Percentiles rank a stretch among this genome's conserved stretches.
Conservation (phyloP, 164 flowering plant species). For the Piper betle region DNA sequence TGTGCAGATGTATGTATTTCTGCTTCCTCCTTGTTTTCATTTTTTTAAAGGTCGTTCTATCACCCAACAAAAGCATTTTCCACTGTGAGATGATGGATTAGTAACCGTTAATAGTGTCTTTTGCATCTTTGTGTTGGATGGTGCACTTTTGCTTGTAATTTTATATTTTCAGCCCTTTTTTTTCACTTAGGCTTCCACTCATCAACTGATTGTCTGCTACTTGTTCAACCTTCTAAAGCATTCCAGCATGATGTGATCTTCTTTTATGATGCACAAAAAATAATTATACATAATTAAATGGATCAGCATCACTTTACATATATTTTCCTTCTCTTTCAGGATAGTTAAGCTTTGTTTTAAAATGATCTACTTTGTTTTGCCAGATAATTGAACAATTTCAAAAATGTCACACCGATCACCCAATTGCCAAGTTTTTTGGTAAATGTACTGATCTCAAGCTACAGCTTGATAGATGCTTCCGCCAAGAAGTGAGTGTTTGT, state of each 20-base stretch:
- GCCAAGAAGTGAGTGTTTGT: conserved; percentile 55
- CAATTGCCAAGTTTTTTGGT: conserved; percentile 69
- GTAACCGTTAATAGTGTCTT: too few relatives aligned
- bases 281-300: too few relatives aligned
- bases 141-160: background rate
- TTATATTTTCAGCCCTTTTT: background rate
- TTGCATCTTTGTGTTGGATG: background rate
- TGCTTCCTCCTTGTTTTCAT: background rate
- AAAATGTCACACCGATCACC: conserved; percentile 85
- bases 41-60: background rate
- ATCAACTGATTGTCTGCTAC: background rate
- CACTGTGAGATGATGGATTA: too few relatives aligned
- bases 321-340: background rate
- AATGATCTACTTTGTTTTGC: background rate
- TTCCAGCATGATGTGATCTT: background rate
- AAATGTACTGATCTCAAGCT: conserved; percentile 81
- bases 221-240: background rate
- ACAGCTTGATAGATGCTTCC: conserved; percentile 82
- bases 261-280: background rate
- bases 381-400: conserved; percentile 88
- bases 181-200: background rate
- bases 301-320: background rate
- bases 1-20: conserved; percentile 9
- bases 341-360: background rate
- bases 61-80: too few relatives aligned